Percentiles rank a stretch among this genome's conserved stretches.
phyloP scores from a whole-genome alignment of 129 eudicot genomes.

The Escallonia rubra region DNA sequence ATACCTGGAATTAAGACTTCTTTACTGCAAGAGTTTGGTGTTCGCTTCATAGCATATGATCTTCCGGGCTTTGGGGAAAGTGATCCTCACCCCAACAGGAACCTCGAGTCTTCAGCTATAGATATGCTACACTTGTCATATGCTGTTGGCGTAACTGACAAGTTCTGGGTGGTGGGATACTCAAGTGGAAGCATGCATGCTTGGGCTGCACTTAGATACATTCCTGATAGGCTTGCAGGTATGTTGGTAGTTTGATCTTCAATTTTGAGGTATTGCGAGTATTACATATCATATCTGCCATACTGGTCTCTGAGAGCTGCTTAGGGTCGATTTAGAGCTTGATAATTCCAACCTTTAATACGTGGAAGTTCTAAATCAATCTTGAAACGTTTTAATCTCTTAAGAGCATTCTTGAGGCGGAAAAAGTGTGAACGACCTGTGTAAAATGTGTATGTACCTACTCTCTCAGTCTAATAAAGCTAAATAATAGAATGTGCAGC shows the following conservation, averaged over 20 bases:
- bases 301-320: too few species aligned
- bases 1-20: conserved; percentile 80
- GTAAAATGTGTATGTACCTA: too few species aligned
- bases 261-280: not conserved
- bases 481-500: too few species aligned
- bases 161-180: conserved; percentile 81
- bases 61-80: conserved; percentile 99
- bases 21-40: conserved; percentile 67
- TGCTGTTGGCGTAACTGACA: conserved; percentile 64
- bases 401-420: too few species aligned
- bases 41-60: conserved; percentile 76
- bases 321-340: too few species aligned
- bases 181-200: conserved; percentile 80
- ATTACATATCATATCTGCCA: not conserved
- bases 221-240: conserved; percentile 91
- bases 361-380: too few species aligned
- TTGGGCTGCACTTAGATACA: conserved; percentile 91
- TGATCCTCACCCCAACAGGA: conserved; percentile 83
- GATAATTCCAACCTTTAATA: too few species aligned
- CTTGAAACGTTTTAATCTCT: too few species aligned
- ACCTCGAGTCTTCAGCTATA: conserved; percentile 83
- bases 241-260: not conserved
- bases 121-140: conserved; percentile 74
- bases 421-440: too few species aligned
- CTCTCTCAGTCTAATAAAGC: too few species aligned